Evolutionary conservation across 352 stramenopile genomes (phyloP), one percentile per base, ranked within the genome.

Genomic region (Phytophthora rubi): DNA sequence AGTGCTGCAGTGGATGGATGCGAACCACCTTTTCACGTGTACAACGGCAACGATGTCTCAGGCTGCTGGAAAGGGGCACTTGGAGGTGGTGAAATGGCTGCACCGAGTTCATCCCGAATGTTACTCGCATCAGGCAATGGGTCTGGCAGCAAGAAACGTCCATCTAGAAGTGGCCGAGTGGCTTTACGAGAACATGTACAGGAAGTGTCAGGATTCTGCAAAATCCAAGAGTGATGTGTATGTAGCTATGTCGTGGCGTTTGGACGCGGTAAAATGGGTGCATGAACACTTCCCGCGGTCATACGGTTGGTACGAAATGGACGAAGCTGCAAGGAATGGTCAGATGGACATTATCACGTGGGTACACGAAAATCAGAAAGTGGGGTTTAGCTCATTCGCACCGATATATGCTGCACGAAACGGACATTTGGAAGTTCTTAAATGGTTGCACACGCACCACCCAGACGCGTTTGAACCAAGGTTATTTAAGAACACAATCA

Each of bases 281-380:
- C 12, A 21, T 23, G 49, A 55, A 35, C 21, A 37, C 15, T 55
- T 21, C 15, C 49, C 49, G 0, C 3, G 6, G 15, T 5, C 23
- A 23, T 32, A 26, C 12, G 16, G 12, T 47, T 8, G 15, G 0
- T 39, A 12, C 8, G 49, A 1, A 10, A 55, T 39, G 21, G 26
- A 55, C 18, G 12, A 6, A 15, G 49, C 49, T 37, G 49, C 49
- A 21, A 15, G 2, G 12, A 21, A 4, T 35, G 49, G 49, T 7
- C 23, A 37, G 10, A 21, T 55, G 21, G 49, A 55, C 4, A 13
- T 55, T 32, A 35, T 55, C 49, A 55, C 21, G 49, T 55, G 49
- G 49, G 13, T 55, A 23, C 26, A 55, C 6, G 49, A 55, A 6
- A 10, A 55, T 18, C 49, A 23, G 21, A 39, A 12, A 6, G 49